phyloP scores from a whole-genome alignment of 306 rosid species.

The Abrus precatorius region DNA sequence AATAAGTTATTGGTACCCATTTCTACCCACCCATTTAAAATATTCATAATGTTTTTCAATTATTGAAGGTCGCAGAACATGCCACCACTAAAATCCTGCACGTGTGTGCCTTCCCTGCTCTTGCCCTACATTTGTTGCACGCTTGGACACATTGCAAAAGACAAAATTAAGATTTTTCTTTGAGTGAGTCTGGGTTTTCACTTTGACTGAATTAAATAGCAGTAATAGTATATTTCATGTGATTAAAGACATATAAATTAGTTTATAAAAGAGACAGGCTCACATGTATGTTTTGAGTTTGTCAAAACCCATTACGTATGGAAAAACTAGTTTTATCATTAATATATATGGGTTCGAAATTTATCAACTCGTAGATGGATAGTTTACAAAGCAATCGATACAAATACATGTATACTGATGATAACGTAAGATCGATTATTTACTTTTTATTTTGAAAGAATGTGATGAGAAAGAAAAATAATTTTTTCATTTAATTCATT shows the following conservation, averaged over 20 bases:
- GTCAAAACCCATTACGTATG: constrained; percentile 1
- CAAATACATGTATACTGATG: no score
- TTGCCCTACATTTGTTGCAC: constrained; percentile 48
- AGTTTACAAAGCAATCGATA: no score
- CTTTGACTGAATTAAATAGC: constrained; percentile 18
- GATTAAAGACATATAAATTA: background rate
- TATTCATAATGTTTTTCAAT: constrained; percentile 29
- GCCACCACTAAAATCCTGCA: constrained; percentile 32
- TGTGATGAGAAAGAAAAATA: no score
- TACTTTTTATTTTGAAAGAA: no score
- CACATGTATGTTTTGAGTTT: constrained; percentile 12
- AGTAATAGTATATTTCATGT: background rate
- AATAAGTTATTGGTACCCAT: background rate
- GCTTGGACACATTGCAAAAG: constrained; percentile 25
- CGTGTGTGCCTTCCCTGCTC: constrained; percentile 38
- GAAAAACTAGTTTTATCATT: background rate
- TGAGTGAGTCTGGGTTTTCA: background rate
- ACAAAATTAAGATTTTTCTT: constrained; percentile 41
- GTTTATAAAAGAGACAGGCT: background rate
- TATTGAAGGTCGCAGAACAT: constrained; percentile 41
- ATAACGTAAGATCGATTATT: no score
- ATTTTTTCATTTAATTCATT: no score
- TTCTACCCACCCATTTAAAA: background rate
- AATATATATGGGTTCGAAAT: background rate
- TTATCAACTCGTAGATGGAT: no score